Conservation (phyloP, 164 flowering plant genomes). For the Annona squamosa region DNA sequence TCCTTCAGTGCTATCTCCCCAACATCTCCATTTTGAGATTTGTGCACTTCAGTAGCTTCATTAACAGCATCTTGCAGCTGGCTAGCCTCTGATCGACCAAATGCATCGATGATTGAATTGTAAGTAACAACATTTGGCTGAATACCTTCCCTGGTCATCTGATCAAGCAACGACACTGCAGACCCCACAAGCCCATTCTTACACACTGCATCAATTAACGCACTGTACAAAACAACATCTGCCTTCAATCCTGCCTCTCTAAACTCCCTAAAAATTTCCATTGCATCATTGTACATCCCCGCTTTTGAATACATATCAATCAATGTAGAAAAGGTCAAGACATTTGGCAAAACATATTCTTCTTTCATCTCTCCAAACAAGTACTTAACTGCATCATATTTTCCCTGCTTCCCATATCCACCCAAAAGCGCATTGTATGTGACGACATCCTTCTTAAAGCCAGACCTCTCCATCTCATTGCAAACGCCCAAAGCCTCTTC, state of each 20-base stretch:
- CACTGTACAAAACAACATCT: conserved; percentile 95
- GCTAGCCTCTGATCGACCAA: conserved; percentile 49
- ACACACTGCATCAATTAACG: conserved; percentile 82
- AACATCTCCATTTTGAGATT: conserved; percentile 21
- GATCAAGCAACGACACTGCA: conserved; percentile 70
- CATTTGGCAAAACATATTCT: conserved; percentile 44
- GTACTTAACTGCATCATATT: conserved; percentile 52
- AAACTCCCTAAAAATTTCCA: conserved; percentile 71
- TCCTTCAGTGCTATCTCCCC: conserved; percentile 9
- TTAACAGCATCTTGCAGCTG: conserved; percentile 16
- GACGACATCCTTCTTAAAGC: conserved; percentile 78
- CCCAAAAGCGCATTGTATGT: conserved; percentile 89
- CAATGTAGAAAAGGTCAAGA: conserved; percentile 83
- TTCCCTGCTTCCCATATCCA: conserved; percentile 88
- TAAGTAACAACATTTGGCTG: conserved; percentile 92
- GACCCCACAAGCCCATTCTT: conserved; percentile 83
- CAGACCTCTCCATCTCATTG: conserved; percentile 70
- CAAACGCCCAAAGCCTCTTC: conserved; percentile 74
- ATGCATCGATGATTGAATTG: conserved; percentile 93
- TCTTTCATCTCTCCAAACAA: conserved; percentile 68
- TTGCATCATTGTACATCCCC: conserved; percentile 73
- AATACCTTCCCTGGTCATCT: conserved; percentile 88
- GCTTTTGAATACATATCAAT: conserved; percentile 85
- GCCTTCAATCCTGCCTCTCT: conserved; percentile 76
- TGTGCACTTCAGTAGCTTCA: conserved; percentile 17